phyloP scores from a whole-genome alignment of 2,329 filamentous ascomycete genomes.

The Epichloe sp. region DNA sequence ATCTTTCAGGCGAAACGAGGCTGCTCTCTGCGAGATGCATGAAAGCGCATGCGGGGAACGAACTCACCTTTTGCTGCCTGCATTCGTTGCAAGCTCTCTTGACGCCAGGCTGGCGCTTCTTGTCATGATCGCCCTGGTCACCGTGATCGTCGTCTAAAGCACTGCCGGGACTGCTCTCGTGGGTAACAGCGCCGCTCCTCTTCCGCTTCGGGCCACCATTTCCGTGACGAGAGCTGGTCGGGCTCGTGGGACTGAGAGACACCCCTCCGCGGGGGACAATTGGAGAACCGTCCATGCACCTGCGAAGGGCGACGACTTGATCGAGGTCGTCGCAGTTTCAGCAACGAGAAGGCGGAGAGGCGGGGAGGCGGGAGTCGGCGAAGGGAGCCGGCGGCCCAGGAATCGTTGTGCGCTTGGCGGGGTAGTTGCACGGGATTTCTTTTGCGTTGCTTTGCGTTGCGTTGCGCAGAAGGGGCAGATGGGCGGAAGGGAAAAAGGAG shows the following conservation, averaged over 20 bases:
- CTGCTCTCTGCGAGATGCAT: no score
- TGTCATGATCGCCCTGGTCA: conserved; percentile 39
- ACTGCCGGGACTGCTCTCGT: conserved; percentile 51
- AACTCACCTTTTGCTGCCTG: conserved; percentile 66
- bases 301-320: conserved; percentile 9
- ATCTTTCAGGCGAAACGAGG: not conserved
- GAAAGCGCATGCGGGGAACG: not conserved
- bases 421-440: conserved; percentile 2
- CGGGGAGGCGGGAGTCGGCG: conserved; percentile 4
- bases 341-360: conserved; percentile 1
- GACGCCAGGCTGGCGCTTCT: conserved; percentile 53
- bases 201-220: conserved; percentile 44
- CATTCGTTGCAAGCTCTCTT: conserved; percentile 80
- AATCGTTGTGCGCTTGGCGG: not conserved
- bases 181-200: conserved; percentile 32
- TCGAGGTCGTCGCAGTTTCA: conserved; percentile 7
- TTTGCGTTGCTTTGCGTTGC: not conserved
- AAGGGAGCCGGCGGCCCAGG: conserved; percentile 1
- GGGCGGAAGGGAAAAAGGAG: not conserved
- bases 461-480: not conserved
- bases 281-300: conserved; percentile 35
- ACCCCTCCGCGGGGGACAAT: conserved; percentile 32
- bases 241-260: conserved; percentile 42
- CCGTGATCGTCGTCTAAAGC: conserved; percentile 28
- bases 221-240: conserved; percentile 38